Evolutionary conservation across 1,284 basidiomycete species (phyloP).

Genomic region (Macrocystidia cucumis): DNA sequence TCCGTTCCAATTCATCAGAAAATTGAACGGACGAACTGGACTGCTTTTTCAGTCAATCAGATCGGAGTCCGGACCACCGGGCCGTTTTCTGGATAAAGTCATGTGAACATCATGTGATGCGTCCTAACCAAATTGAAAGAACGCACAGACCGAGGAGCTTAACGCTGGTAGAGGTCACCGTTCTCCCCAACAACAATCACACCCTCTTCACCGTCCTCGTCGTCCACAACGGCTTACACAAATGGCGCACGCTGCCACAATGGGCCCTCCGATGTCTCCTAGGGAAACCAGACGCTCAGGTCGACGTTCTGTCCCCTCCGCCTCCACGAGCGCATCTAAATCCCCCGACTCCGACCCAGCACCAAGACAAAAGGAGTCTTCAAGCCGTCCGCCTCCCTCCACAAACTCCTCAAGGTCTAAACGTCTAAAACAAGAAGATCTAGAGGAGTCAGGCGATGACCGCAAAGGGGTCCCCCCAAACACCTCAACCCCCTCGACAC

Average conservation of each 20-base stretch:
- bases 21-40: too few species aligned
- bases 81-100: too few species aligned
- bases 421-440: conserved; percentile 66
- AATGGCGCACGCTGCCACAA: conserved; percentile 46
- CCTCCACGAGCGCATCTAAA: conserved; percentile 60
- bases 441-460: conserved; percentile 53
- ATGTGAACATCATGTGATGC: too few species aligned
- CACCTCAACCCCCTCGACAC: conserved; percentile 23
- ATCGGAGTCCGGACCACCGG: too few species aligned
- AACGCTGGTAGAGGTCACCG: not conserved
- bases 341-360: conserved; percentile 63
- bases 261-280: conserved; percentile 72
- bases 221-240: not conserved
- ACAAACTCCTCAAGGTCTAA: conserved; percentile 46
- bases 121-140: too few species aligned
- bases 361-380: conserved; percentile 42
- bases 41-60: too few species aligned
- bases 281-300: conserved; percentile 71
- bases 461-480: conserved; percentile 33
- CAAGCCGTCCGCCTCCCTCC: conserved; percentile 35
- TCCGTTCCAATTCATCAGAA: too few species aligned
- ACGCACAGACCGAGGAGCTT: conserved; percentile 8
- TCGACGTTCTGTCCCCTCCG: conserved; percentile 58
- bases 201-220: conserved; percentile 5
- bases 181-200: not conserved